Base-by-base conservation (phyloP, 495 filamentous ascomycete genomes). In the Daldinia vernicosa region DNA sequence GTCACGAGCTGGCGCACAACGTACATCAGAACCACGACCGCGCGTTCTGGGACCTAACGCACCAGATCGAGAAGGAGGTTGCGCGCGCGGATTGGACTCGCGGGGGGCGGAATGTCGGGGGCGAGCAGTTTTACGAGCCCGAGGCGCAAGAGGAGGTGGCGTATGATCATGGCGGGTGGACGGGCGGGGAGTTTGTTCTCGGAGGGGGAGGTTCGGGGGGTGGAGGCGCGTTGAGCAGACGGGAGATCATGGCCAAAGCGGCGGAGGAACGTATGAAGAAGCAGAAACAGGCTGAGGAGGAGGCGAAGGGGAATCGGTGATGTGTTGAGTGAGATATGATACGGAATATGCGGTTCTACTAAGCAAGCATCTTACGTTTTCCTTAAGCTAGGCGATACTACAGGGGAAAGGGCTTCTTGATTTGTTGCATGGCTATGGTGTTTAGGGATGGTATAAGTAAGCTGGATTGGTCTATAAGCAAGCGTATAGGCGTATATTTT, bases 1-100 rank as follows among this genome's bases (percentile, higher is more conserved):
- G 94, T 75, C 95, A 99, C 77, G 95, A 99, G 85, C 83, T 99
- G 45, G 90, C 95, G 76, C 95, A 99, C 79, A 97, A 94, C 74
- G 93, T 96, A 9, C 89, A 89, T 75, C 86, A 89, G 0, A 87
- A 90, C 1, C 95, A 99, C 79, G 93, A 98, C 79, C 81, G 88
- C 14, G 78, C 89, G 12, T 99, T 99, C 76, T 99, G 95, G 95
- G 86, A 92, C 61, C 76, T 98, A 80, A 94, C 89, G 62, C 86
- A 87, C 68, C 83, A 89, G 83, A 93, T 98, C 76, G 95, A 98
- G 84, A 84, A 81, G 66, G 94, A 97, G 85, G 94, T 97, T 28
- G 91, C 90, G 59, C 78, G 72, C 63, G 89, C 83, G 51, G 95
- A 97, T 83, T 97, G 89, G 89, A 90, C 80, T 71, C 79, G 77